Evolutionary conservation across 805 yeast species (phyloP), one percentile per base, ranked within the genome.

Genomic region (Metschnikowia orientalis): DNA sequence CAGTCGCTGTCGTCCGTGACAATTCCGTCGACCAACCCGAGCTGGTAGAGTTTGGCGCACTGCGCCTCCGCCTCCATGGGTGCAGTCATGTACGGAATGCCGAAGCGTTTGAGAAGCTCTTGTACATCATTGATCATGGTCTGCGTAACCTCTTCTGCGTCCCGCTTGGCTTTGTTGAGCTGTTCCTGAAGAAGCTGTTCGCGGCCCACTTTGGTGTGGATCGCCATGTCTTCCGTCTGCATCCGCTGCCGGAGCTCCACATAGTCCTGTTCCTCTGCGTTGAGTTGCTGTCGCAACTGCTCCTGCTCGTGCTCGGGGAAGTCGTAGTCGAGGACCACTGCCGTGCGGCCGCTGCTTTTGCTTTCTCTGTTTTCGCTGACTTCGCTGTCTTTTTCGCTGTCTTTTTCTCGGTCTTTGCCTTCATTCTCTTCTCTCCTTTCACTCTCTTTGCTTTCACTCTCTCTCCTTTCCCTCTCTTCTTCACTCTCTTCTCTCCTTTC

Each of bases 51-150:
- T 44, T 81, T 85, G 0, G 95, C 96, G 61, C 99, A 92, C 51
- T 92, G 98, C 0, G 98, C 97, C 61, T 92, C 99, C 1, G 98
- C 98, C 59, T 92, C 99, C 89, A 87, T 87, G 1, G 98, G 99
- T 0, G 98, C 97, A 0, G 95, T 85, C 7, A 92, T 73, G 45
- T 77, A 92, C 0, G 99, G 99, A 4, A 92, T 83, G 1, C 98
- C 98, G 66, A 92, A 92, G 34, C 90, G 60, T 18, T 82, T 73
- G 6, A 92, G 63, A 25, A 92, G 64, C 42, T 88, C 95, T 58
- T 92, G 96, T 12, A 95, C 92, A 52, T 92, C 97, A 23, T 69
- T 67, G 15, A 90, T 73, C 97, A 92, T 92, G 1, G 74, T 74
- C 5, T 75, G 73, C 0, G 95, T 83, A 1, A 90, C 96, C 47